Evolutionary conservation across 1,139 yeast species (phyloP), one percentile per base, ranked within the genome.

Genomic region (Zygosaccharomyces sapae): DNA sequence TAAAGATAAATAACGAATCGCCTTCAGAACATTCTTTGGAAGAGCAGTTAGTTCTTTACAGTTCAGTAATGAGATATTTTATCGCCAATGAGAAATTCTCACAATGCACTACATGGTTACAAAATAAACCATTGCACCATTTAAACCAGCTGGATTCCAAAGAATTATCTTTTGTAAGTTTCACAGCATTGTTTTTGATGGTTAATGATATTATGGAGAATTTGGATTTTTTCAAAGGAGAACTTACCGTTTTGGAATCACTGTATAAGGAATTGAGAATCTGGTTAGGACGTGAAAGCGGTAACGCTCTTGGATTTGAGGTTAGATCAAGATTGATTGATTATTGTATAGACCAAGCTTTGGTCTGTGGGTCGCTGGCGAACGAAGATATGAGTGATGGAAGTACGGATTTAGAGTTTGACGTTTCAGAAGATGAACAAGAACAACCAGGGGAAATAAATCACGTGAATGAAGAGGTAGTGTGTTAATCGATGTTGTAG

Each of bases 211-310:
- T 53, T 37, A 27, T 51, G 34, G 52, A 55, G 13, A 39, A 50
- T 12, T 10, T 42, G 13, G 39, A 38, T 13, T 20, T 33, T 13
- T 46, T 46, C 40, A 42, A 20, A 16, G 51, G 55, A 30, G 50
- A 52, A 1, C 20, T 44, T 2, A 7, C 36, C n/a, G 30, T 33
- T 13, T 29, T 48, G 34, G 51, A 48, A 33, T 36, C 43, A 3
- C 36, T 45, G 33, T 45, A 60, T 5, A 67, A 65, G 6, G 50
- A 54, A 9, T 41, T 66, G 22, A 59, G 70, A 54, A 59, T 67
- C 1, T 66, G 70, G 70, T 44, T 65, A 25, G 70, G 70, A 24
- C 59, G 59, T 33, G 51, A 61, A 10, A 49, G 54, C 20, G 67
- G 66, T n/a, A 50, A 60, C 10, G 50, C 52, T 8, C 41, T 66